Evolutionary conservation across 306 rosid species (phyloP).

Genomic region (Lathyrus aphaca): DNA sequence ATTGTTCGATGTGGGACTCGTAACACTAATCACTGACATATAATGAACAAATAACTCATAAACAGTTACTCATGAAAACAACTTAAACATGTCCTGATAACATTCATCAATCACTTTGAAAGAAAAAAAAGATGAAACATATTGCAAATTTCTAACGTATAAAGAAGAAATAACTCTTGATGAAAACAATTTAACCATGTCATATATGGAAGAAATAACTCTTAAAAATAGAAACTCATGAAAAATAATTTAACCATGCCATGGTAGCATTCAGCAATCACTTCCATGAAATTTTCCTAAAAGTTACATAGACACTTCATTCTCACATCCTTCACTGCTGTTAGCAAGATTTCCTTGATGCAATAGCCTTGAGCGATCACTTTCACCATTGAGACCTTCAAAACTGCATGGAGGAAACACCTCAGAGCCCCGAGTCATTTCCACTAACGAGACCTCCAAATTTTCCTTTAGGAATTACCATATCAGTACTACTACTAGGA

Average conservation of each 20-base stretch:
- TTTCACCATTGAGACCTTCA: neutral
- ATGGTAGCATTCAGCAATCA: neutral
- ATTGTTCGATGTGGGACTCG: no score
- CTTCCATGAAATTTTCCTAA: neutral
- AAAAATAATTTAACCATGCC: neutral
- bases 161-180: no score
- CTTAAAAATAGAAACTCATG: neutral
- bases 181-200: no score
- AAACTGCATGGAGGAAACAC: neutral
- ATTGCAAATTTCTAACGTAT: neutral
- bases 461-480: neutral
- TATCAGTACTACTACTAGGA: neutral
- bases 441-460: neutral
- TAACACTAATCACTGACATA: no score
- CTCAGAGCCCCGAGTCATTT: neutral
- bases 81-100: no score
- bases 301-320: neutral
- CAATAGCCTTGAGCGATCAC: neutral
- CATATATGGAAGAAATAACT: neutral
- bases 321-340: neutral
- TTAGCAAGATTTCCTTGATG: neutral
- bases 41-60: no score
- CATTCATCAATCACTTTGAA: no score
- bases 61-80: no score
- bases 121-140: neutral